Percentiles rank a stretch among this genome's conserved stretches.
These are phyloP conservation scores for Dysphania ambrosioides DNA, from an alignment of 148 eudicot genomes.

Conservation along the genomic window DNA sequence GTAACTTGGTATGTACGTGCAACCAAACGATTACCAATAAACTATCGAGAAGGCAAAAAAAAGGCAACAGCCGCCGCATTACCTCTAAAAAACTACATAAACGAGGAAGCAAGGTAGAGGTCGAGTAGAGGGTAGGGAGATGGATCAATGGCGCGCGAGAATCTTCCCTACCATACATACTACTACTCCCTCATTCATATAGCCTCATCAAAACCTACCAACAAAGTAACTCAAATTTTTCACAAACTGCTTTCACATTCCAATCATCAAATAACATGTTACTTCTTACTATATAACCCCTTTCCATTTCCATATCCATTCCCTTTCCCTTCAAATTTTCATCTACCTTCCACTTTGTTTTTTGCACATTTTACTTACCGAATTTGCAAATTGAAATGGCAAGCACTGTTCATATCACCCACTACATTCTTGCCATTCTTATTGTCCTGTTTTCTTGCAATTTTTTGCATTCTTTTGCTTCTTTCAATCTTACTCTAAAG, in stretches of 20 bases:
- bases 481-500: slow-evolving; percentile 49
- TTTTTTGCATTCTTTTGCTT: slow-evolving; percentile 5
- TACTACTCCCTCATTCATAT: too few relatives aligned
- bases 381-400: neutral
- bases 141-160: too few relatives aligned
- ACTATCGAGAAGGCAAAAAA: neutral
- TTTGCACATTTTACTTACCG: neutral
- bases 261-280: neutral
- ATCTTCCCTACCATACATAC: too few relatives aligned
- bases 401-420: slow-evolving; percentile 18
- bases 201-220: slow-evolving; percentile 2
- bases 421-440: slow-evolving; percentile 15
- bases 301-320: slow-evolving; percentile 2
- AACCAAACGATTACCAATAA: too few relatives aligned
- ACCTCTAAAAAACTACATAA: neutral
- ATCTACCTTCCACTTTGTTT: neutral
- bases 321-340: neutral
- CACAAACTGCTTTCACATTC: slow-evolving; percentile 24
- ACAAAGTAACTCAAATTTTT: slow-evolving; percentile 5
- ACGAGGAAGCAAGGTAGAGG: slow-evolving; percentile 21
- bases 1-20: too few relatives aligned
- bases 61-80: slow-evolving; percentile 1
- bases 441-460: neutral
- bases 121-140: neutral
- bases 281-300: slow-evolving; percentile 2